Percentiles rank a stretch among this genome's conserved stretches.
Conservation (phyloP, 805 yeast genomes). For the Metschnikowia henanensis region DNA sequence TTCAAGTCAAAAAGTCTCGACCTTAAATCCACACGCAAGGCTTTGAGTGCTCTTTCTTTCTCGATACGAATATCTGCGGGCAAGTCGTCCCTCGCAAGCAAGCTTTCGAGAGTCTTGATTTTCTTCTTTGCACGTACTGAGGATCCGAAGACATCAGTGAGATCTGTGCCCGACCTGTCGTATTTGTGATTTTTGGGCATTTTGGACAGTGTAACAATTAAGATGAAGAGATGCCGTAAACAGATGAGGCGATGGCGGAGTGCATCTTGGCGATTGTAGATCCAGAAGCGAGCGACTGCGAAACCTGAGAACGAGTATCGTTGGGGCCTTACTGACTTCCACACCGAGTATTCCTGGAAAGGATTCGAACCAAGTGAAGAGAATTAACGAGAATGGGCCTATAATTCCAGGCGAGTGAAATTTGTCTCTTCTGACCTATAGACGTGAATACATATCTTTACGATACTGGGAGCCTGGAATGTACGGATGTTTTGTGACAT, state of each 20-base stretch:
- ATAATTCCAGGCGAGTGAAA: too few relatives aligned
- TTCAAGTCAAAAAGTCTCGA: slow-evolving; percentile 44
- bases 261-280: not conserved
- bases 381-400: too few relatives aligned
- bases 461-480: too few relatives aligned
- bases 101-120: slow-evolving; percentile 81
- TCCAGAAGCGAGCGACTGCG: slow-evolving; percentile 5
- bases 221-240: not conserved
- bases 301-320: not conserved
- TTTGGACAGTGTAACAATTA: not conserved
- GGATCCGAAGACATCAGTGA: slow-evolving; percentile 20
- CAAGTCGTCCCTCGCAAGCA: slow-evolving; percentile 57
- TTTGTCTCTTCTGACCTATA: too few relatives aligned
- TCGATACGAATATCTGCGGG: slow-evolving; percentile 66
- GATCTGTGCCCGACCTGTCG: slow-evolving; percentile 16
- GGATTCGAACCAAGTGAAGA: too few relatives aligned
- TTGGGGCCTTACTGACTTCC: too few relatives aligned
- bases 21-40: slow-evolving; percentile 57
- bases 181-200: slow-evolving; percentile 15
- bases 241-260: slow-evolving; percentile 12
- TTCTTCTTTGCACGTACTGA: slow-evolving; percentile 59
- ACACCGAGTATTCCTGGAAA: too few relatives aligned
- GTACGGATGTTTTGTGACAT: too few relatives aligned
- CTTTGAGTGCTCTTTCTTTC: slow-evolving; percentile 74
- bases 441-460: too few relatives aligned